Evolutionary conservation across 75 land plant genomes (phyloP).

Genomic region (Selaginella tamariscina): DNA sequence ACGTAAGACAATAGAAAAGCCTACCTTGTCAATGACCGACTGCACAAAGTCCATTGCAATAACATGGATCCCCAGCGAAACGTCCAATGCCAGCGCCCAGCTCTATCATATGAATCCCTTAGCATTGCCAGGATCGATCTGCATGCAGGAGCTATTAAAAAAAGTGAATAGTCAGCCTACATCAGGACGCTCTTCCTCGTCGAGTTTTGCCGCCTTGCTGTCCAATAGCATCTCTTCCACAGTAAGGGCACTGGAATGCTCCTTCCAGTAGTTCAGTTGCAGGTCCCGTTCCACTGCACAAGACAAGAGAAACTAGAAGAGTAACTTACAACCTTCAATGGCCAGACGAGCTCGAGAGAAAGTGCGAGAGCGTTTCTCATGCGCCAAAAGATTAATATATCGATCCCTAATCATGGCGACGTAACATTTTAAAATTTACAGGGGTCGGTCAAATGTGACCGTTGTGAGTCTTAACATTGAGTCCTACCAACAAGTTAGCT

Average conservation of each 20-base stretch:
- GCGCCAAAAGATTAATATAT: no score
- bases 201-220: slow-evolving; percentile 78
- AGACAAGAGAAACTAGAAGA: no score
- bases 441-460: no score
- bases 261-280: slow-evolving; percentile 85
- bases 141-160: neutral
- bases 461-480: no score
- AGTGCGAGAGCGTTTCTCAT: no score
- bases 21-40: slow-evolving; percentile 76
- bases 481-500: no score
- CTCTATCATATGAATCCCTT: slow-evolving; percentile 71
- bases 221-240: slow-evolving; percentile 99
- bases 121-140: slow-evolving; percentile 76
- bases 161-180: slow-evolving; percentile 22
- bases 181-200: slow-evolving; percentile 91
- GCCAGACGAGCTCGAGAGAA: no score
- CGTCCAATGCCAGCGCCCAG: slow-evolving; percentile 99
- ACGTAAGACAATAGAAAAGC: slow-evolving; percentile 3
- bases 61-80: slow-evolving; percentile 78
- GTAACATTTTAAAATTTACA: no score
- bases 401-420: no score
- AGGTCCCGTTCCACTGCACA: slow-evolving; percentile 47
- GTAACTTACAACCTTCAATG: no score
- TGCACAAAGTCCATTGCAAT: slow-evolving; percentile 89
- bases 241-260: slow-evolving; percentile 63